phyloP scores from a whole-genome alignment of 805 yeast species.

The Yarrowia deformans region DNA sequence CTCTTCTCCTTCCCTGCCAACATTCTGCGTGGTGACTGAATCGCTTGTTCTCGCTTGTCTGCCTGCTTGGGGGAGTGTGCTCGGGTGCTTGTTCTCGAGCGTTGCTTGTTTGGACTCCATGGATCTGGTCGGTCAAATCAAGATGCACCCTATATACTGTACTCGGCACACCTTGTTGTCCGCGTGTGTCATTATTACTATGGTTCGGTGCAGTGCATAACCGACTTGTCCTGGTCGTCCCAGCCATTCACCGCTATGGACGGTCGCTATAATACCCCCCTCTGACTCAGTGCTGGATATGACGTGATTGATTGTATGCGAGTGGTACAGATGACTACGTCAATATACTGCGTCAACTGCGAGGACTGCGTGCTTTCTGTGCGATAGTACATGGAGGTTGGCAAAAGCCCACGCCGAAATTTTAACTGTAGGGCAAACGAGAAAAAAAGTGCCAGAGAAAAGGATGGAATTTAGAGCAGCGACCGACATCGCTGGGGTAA shows the following conservation, averaged over 20 bases:
- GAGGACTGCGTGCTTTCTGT: constrained; percentile 24
- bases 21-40: no score
- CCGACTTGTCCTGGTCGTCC: no score
- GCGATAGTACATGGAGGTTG: constrained; percentile 23
- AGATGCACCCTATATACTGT: no score
- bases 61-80: no score
- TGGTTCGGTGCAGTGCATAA: constrained; percentile 6
- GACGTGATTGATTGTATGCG: constrained; percentile 22
- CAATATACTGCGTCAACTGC: background rate
- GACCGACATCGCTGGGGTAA: constrained; percentile 19
- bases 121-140: no score
- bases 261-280: background rate
- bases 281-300: constrained; percentile 18
- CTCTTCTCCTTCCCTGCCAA: no score
- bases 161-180: no score
- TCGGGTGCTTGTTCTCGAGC: no score
- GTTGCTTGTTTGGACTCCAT: no score
- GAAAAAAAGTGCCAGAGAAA: background rate
- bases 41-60: no score
- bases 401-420: background rate
- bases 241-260: no score
- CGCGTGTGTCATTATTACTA: background rate
- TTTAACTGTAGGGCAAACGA: background rate
- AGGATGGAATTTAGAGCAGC: background rate
- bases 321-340: constrained; percentile 17